A percentile compares a stretch with the other conserved stretches of the same genome.
phyloP scores from a whole-genome alignment of 129 eudicot genomes.

The Heracleum sosnowskyi region DNA sequence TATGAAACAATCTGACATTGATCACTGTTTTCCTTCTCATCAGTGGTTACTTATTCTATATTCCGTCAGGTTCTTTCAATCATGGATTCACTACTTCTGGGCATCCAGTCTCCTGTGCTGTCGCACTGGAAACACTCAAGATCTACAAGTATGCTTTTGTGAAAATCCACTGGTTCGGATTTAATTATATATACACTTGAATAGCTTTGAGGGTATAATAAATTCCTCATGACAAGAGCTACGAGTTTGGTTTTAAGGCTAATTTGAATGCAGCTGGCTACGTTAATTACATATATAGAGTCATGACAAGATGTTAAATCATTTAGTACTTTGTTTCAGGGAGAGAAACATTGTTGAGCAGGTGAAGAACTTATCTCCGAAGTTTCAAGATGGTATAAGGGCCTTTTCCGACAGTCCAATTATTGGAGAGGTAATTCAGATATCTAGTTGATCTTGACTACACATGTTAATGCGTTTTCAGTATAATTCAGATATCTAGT shows the following conservation, averaged over 20 bases:
- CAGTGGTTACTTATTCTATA: background rate
- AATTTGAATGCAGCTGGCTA: background rate
- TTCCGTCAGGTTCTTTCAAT: constrained; percentile 56
- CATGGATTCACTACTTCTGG: constrained; percentile 98
- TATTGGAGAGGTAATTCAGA: constrained; percentile 45
- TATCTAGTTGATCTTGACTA: background rate
- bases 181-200: background rate
- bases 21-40: background rate
- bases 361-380: constrained; percentile 43
- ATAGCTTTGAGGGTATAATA: background rate
- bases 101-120: constrained; percentile 96
- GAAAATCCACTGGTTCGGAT: background rate
- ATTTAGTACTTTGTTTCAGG: constrained; percentile 19
- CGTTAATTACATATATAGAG: background rate
- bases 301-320: background rate
- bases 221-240: background rate
- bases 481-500: background rate
- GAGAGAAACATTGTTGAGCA: constrained; percentile 51
- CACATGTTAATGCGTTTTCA: background rate
- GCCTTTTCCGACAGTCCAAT: constrained; percentile 48
- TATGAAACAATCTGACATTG: background rate
- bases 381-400: constrained; percentile 52
- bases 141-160: constrained; percentile 61
- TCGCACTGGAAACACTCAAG: constrained; percentile 82
- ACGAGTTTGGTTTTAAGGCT: background rate